Evolutionary conservation across 768 basidiomycete species (phyloP).

Genomic region (Fomitopsis pulvina): DNA sequence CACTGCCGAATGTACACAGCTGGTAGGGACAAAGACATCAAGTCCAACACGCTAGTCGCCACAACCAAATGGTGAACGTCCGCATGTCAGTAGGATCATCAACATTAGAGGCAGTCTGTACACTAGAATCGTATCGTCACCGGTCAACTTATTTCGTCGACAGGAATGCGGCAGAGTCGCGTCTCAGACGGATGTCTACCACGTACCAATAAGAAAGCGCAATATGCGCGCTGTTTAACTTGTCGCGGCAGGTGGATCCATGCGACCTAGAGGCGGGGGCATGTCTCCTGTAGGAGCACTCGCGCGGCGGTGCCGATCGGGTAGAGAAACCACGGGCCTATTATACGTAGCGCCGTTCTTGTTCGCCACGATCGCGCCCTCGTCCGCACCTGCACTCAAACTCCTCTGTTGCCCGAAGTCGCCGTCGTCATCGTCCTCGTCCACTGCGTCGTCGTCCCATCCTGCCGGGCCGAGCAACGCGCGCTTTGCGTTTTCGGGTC

Average conservation of each 20-base stretch:
- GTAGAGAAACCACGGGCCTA: neutral
- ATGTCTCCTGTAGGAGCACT: neutral
- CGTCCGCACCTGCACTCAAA: neutral
- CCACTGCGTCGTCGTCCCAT: constrained; percentile 25
- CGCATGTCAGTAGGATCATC: neutral
- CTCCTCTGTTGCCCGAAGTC: neutral
- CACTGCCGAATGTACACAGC: neutral
- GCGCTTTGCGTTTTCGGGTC: constrained; percentile 50
- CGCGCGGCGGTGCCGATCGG: constrained; percentile 1
- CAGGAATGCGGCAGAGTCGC: neutral
- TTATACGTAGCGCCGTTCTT: neutral
- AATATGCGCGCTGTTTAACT: neutral
- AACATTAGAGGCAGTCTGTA: neutral
- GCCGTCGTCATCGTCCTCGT: constrained; percentile 9
- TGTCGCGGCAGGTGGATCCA: neutral
- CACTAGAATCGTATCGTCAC: neutral
- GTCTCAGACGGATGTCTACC: no score
- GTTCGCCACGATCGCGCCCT: neutral
- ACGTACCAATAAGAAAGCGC: neutral
- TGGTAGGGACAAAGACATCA: neutral
- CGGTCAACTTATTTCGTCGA: neutral
- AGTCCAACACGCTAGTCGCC: neutral
- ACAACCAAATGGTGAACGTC: neutral
- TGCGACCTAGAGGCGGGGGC: neutral
- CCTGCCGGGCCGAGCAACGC: constrained; percentile 32